Base-by-base conservation (phyloP, 2,329 filamentous ascomycete species). In the Neofusicoccum umdonicola region DNA sequence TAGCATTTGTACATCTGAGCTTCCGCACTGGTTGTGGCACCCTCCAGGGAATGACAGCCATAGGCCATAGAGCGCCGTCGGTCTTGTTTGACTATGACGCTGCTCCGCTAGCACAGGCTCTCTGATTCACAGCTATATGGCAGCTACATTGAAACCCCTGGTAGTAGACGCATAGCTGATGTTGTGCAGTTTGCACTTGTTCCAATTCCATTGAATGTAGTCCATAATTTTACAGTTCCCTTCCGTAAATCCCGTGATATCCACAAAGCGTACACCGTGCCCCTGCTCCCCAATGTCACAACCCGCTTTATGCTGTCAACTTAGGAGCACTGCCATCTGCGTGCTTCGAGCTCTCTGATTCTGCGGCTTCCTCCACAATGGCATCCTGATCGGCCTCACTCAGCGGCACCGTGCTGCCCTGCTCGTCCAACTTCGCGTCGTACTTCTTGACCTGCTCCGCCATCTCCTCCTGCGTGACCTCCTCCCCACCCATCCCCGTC, bases 391-490 rank as follows among this genome's bases (percentile, higher is more conserved):
- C 45, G 15, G 39, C 54, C 37, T 51, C 63, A 11, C 45, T 42
- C 54, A 52, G 35, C 37, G 39, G 52, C 39, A 52, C 54, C 3
- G 52, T 57, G 37, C 47, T 41, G n/a, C 48, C 63, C 37, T 60
- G 15, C 19, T 42, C 37, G 17, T 65, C 63, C 31, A 65, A 39
- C 47, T 61, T 35, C 15, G 56, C 27, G 11, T 65, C 63, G 37
- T 48, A 64, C 3, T 9, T 34, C 44, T 13, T 45, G 3, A 65
- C 48, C 63, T 65, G 44, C 54, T 52, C 19, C 54, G 37, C 47
- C 45, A 62, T 31, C 57, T 65, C 15, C 37, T 13, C 22, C 17
- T 51, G 35, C 22, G 34, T 41, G 37, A 83, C 81, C 54, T 12
- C 27, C 47, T 65, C 37, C 11, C 63, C 65, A 15, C 15, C 15